Evolutionary conservation across 2,329 filamentous ascomycete species (phyloP).

Genomic region (Alternaria sp.): DNA sequence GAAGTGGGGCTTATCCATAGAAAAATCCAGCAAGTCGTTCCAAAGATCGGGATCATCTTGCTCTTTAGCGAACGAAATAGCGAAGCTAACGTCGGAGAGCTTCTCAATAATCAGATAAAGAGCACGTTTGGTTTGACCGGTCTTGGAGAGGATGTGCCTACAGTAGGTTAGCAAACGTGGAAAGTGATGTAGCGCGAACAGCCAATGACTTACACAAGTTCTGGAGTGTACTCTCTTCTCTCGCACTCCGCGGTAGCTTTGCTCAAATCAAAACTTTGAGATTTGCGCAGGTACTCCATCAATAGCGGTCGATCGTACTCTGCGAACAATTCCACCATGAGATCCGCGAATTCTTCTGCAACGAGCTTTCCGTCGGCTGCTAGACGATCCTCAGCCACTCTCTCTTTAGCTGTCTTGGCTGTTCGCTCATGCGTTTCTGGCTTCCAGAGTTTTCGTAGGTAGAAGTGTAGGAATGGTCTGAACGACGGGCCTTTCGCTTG

Average conservation of each 20-base stretch:
- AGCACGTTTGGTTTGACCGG: conserved; percentile 89
- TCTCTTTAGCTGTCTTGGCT: conserved; percentile 46
- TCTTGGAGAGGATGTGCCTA: conserved; percentile 87
- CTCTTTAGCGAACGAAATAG: conserved; percentile 92
- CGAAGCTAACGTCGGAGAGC: conserved; percentile 88
- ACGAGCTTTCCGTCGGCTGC: conserved; percentile 68
- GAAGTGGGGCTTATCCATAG: conserved; percentile 96
- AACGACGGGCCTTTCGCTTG: conserved; percentile 58
- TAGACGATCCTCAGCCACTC: conserved; percentile 51
- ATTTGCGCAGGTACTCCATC: conserved; percentile 85
- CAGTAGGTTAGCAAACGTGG: conserved; percentile 20
- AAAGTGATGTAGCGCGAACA: neutral
- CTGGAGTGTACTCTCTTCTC: conserved; percentile 78
- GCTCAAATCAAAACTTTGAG: conserved; percentile 88
- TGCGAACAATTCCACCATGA: conserved; percentile 85
- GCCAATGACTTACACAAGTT: conserved; percentile 71
- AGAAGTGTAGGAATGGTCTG: conserved; percentile 86
- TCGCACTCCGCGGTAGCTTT: conserved; percentile 81
- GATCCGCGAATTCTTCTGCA: conserved; percentile 85
- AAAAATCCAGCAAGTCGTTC: conserved; percentile 93
- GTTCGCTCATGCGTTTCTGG: conserved; percentile 66
- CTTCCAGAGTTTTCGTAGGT: conserved; percentile 84
- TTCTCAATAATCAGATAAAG: conserved; percentile 92
- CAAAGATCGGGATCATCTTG: conserved; percentile 92
- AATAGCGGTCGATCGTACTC: conserved; percentile 79